Conservation (phyloP, 2,329 filamentous ascomycete species). For the Fusarium musae region DNA sequence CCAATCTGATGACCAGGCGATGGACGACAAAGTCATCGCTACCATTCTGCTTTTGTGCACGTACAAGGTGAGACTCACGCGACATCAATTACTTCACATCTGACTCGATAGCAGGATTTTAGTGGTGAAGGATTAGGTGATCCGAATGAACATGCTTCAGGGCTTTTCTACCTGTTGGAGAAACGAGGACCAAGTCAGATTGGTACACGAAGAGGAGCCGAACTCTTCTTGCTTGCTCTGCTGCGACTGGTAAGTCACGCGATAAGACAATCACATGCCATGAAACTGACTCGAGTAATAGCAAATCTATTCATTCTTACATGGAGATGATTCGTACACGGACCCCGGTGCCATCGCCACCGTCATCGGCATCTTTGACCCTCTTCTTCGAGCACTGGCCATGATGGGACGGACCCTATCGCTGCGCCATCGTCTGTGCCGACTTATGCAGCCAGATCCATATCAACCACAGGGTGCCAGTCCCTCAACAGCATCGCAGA, state of each 20-base stretch:
- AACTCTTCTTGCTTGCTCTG: conserved; percentile 47
- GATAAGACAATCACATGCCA: rapidly evolving
- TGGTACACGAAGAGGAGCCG: conserved; percentile 44
- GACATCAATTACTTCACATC: not conserved
- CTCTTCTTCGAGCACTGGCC: conserved; percentile 45
- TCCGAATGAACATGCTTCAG: conserved; percentile 47
- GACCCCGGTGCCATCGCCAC: conserved; percentile 47
- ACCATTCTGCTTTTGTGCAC: conserved; percentile 48
- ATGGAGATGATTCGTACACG: conserved; percentile 46
- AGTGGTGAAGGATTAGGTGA: conserved; percentile 47
- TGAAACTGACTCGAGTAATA: not conserved
- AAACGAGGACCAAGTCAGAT: conserved; percentile 47
- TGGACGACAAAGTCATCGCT: conserved; percentile 47
- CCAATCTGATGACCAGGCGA: conserved; percentile 36
- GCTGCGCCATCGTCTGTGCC: conserved; percentile 26
- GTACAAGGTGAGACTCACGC: conserved; percentile 35
- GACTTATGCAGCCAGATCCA: conserved; percentile 3
- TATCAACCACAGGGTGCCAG: not conserved
- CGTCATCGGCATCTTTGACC: conserved; percentile 45
- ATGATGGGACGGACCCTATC: conserved; percentile 46
- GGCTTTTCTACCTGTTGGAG: conserved; percentile 49
- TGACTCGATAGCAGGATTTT: conserved; percentile 42
- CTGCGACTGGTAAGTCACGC: conserved; percentile 44
- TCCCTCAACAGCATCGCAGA: not conserved
- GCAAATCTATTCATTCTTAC: conserved; percentile 50